Evolutionary conservation across 139 green algal species (phyloP).

Genomic region (Auxenochlorella pyrenoidosa): DNA sequence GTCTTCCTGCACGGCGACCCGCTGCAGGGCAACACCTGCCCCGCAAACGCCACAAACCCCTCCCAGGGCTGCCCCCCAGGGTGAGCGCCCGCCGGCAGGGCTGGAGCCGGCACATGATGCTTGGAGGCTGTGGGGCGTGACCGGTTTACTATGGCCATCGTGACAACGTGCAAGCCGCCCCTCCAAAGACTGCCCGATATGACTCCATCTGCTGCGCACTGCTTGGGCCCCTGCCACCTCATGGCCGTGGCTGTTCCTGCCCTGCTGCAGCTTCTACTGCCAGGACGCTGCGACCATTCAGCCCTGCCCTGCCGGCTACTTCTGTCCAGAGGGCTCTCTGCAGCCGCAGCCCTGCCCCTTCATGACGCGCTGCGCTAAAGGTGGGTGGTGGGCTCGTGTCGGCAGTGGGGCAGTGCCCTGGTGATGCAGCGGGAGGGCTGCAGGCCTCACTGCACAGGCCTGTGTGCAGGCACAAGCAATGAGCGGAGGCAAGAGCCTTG

Average conservation of each 20-base stretch:
- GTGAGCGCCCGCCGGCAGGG: background rate
- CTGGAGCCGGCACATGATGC: too few species aligned
- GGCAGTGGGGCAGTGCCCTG: background rate
- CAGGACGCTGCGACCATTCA: constrained; percentile 29
- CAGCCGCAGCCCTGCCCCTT: constrained; percentile 48
- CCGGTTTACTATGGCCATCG: too few species aligned
- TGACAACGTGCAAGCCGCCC: too few species aligned
- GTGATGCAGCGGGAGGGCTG: background rate
- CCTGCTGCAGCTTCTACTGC: constrained; percentile 48
- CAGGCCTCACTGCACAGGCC: background rate
- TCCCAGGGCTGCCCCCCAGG: constrained; percentile 26
- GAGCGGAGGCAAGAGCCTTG: too few species aligned
- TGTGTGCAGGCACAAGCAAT: too few species aligned
- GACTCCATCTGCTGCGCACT: too few species aligned
- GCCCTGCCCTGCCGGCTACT: constrained; percentile 50
- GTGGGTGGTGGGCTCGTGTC: background rate
- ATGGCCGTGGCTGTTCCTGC: background rate
- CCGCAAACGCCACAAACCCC: constrained; percentile 40
- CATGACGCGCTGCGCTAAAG: constrained; percentile 49
- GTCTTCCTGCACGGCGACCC: constrained; percentile 47
- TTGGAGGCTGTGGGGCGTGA: too few species aligned
- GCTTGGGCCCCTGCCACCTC: background rate
- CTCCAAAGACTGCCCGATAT: background rate
- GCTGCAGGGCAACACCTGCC: constrained; percentile 58
- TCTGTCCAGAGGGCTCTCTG: constrained; percentile 49